These are phyloP conservation scores for Geranium rotundifolium DNA, from an alignment of 345 rosid species.

Conservation along the genomic window DNA sequence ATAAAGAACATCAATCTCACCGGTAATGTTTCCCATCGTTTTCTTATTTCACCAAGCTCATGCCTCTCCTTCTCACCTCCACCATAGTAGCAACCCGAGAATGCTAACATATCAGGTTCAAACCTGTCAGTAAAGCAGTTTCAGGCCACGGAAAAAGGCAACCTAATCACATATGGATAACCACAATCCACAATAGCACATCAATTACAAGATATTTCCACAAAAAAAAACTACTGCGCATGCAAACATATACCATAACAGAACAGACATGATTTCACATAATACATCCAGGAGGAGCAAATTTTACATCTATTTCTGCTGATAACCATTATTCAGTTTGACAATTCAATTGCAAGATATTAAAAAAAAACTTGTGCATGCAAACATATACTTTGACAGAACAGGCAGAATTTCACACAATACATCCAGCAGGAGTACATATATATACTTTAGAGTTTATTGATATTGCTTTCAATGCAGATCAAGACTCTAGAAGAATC, in stretches of 20 bases:
- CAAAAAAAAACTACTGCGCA: too few species aligned
- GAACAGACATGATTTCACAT: too few species aligned
- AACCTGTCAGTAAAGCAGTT: slow-evolving; percentile 31
- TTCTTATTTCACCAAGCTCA: slow-evolving; percentile 79
- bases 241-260: too few species aligned
- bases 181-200: too few species aligned
- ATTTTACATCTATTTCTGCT: not conserved
- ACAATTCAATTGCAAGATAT: not conserved
- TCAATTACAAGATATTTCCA: too few species aligned
- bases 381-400: too few species aligned
- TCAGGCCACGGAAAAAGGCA: not conserved
- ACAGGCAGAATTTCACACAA: too few species aligned
- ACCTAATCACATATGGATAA: not conserved
- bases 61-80: slow-evolving; percentile 79
- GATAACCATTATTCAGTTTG: not conserved
- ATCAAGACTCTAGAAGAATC: not conserved
- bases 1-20: slow-evolving; percentile 37
- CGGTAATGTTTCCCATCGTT: slow-evolving; percentile 84
- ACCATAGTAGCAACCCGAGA: slow-evolving; percentile 89
- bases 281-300: too few species aligned
- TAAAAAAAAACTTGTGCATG: too few species aligned
- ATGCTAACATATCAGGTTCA: slow-evolving; percentile 92
- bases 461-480: too few species aligned
- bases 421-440: too few species aligned
- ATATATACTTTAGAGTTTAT: too few species aligned